These are phyloP conservation scores for Schwanniomyces occidentalis DNA, from an alignment of 805 yeast species.

Conservation along the genomic window DNA sequence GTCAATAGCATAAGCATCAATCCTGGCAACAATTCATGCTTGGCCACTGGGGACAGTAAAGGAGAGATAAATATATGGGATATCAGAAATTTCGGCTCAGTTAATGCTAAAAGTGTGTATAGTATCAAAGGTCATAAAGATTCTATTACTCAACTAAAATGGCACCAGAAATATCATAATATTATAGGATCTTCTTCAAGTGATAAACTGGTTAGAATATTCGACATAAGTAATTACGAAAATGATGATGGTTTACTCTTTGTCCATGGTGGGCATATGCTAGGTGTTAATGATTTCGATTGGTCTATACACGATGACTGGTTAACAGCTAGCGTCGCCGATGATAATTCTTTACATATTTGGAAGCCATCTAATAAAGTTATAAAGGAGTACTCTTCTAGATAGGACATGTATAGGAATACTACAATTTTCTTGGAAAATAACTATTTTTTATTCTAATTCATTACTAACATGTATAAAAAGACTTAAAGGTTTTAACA, in stretches of 20 bases:
- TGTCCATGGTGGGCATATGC: constrained; percentile 81
- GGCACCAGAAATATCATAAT: constrained; percentile 62
- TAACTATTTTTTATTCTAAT: constrained; percentile 10
- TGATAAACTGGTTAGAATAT: constrained; percentile 61
- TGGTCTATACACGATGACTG: constrained; percentile 78
- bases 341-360: constrained; percentile 83
- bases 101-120: constrained; percentile 7
- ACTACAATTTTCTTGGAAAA: constrained; percentile 2
- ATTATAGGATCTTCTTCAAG: constrained; percentile 67
- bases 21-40: constrained; percentile 50
- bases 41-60: constrained; percentile 66
- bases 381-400: constrained; percentile 10
- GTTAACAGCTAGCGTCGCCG: constrained; percentile 75
- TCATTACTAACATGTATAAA: constrained; percentile 11
- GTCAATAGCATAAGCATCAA: constrained; percentile 63
- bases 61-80: constrained; percentile 70
- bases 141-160: constrained; percentile 63
- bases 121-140: constrained; percentile 41
- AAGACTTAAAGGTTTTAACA: background rate
- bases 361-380: constrained; percentile 63
- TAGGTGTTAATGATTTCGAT: constrained; percentile 79
- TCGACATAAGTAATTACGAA: constrained; percentile 46
- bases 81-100: constrained; percentile 39
- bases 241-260: constrained; percentile 44
- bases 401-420: no score